Evolutionary conservation across 305 asterid species (phyloP).

Genomic region (Rubia peregrina): DNA sequence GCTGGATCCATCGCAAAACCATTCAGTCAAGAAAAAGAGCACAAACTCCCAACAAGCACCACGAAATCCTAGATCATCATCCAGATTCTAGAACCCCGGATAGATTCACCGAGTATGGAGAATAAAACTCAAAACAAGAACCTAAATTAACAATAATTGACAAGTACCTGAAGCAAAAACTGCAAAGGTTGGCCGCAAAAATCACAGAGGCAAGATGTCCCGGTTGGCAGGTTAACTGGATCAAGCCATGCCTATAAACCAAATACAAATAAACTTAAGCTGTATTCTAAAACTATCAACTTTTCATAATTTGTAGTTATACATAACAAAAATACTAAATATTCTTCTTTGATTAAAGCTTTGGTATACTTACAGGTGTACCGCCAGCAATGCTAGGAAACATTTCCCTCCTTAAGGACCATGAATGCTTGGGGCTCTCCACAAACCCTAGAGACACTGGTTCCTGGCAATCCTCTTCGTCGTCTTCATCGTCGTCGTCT

Average conservation of each 20-base stretch:
- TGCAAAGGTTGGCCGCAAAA: constrained; percentile 72
- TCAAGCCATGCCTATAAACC: constrained; percentile 72
- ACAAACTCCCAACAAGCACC: not conserved
- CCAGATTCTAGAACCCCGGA: not conserved
- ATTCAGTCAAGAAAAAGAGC: not conserved
- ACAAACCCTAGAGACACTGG: constrained; percentile 73
- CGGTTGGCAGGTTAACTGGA: constrained; percentile 59
- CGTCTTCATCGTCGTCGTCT: constrained; percentile 27
- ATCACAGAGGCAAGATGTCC: constrained; percentile 58
- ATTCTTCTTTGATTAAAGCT: not conserved
- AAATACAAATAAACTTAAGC: not conserved
- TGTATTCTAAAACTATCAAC: not conserved
- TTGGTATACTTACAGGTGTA: constrained; percentile 53
- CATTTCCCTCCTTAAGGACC: constrained; percentile 63
- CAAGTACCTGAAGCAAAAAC: constrained; percentile 73
- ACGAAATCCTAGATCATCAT: not conserved
- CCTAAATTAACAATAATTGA: not conserved
- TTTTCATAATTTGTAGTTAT: not conserved
- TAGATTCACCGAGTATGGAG: not conserved
- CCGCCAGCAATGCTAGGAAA: constrained; percentile 98
- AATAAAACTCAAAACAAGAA: not conserved
- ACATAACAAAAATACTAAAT: too few relatives aligned
- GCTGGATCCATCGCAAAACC: constrained; percentile 28
- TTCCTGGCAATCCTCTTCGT: constrained; percentile 51
- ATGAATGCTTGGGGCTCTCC: constrained; percentile 48